These are phyloP conservation scores for Limonium bicolor DNA, from an alignment of 148 eudicot genomes.

Conservation along the genomic window DNA sequence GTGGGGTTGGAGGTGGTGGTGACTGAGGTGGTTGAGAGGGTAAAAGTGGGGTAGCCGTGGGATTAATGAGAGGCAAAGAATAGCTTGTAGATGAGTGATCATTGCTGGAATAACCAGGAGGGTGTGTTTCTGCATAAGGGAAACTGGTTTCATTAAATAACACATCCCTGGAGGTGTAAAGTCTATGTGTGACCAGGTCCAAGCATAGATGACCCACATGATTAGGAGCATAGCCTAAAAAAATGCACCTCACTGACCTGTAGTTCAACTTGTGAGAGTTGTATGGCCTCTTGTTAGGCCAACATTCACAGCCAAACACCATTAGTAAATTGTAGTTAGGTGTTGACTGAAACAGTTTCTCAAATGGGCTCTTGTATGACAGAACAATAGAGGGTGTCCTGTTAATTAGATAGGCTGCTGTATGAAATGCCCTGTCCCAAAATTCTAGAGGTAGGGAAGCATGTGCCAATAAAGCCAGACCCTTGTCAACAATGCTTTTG, in stretches of 20 bases:
- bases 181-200: background rate
- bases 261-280: no score
- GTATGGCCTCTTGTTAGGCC: no score
- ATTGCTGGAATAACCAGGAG: no score
- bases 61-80: background rate
- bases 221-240: background rate
- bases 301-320: no score
- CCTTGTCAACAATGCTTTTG: background rate
- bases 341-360: background rate
- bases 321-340: background rate
- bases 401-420: background rate
- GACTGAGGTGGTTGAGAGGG: background rate
- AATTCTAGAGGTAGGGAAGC: background rate
- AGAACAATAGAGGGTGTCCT: background rate
- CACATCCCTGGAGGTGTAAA: background rate
- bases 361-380: background rate
- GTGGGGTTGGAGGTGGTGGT: background rate
- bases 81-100: no score
- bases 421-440: background rate
- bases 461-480: background rate
- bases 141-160: background rate
- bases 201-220: background rate
- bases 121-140: no score
- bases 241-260: no score
- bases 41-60: background rate